These are phyloP conservation scores for Pneumocystis oryctolagi DNA, from an alignment of 1,139 yeast genomes.

Conservation along the genomic window DNA sequence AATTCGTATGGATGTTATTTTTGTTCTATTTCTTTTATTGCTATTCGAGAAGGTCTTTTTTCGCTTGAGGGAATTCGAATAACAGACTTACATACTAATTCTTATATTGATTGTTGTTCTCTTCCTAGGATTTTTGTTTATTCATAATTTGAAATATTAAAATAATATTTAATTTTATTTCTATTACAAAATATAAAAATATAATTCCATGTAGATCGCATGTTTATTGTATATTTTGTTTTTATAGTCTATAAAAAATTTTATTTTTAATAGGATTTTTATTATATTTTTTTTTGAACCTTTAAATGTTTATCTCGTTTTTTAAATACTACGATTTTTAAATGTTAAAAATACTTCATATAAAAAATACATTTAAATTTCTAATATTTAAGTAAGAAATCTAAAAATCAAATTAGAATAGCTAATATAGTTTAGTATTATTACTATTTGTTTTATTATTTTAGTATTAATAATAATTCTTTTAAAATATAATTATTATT, in stretches of 20 bases:
- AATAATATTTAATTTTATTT: neutral
- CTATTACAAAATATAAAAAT: neutral
- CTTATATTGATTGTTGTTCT: neutral
- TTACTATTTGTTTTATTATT: neutral
- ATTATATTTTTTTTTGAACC: neutral
- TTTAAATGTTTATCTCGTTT: neutral
- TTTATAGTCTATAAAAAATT: neutral
- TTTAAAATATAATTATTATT: constrained; percentile 6
- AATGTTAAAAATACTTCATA: neutral
- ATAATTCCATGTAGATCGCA: neutral
- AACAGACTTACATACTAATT: neutral
- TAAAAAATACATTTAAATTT: neutral
- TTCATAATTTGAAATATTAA: neutral
- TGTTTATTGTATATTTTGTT: neutral
- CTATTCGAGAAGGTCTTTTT: neutral
- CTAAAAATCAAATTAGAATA: neutral
- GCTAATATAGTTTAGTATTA: neutral
- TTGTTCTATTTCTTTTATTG: neutral
- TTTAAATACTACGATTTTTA: neutral
- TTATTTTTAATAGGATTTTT: neutral
- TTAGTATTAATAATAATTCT: neutral
- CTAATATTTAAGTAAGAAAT: neutral
- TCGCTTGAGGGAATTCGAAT: neutral
- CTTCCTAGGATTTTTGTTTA: neutral
- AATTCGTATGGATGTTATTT: neutral